Conservation (phyloP, 148 eudicot genomes). For the Chenopodium formosanum region DNA sequence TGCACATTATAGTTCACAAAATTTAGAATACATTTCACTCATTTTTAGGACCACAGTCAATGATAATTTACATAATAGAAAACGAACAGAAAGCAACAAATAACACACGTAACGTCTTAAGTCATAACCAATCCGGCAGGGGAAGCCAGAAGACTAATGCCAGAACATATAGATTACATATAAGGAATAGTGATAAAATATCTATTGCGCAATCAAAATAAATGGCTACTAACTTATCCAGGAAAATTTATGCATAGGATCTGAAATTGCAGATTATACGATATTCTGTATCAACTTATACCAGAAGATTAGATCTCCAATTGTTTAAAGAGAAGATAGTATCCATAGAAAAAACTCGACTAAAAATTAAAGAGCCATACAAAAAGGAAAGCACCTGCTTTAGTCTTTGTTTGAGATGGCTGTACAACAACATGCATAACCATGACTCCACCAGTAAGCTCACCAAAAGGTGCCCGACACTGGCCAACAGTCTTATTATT, state of each 20-base stretch:
- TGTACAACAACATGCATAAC: conserved; percentile 98
- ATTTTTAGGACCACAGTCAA: not conserved
- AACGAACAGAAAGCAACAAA: not conserved
- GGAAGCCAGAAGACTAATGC: not conserved
- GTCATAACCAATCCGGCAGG: not conserved
- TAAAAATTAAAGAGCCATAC: not conserved
- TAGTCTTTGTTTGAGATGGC: conserved; percentile 75
- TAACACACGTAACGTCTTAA: not conserved
- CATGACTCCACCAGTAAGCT: conserved; percentile 73
- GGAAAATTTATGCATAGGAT: not conserved
- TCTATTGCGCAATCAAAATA: not conserved
- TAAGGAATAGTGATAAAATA: not conserved
- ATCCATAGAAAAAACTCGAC: not conserved
- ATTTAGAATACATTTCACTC: not conserved
- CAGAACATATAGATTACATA: not conserved
- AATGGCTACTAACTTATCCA: not conserved
- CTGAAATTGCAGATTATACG: not conserved
- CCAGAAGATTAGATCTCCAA: not conserved
- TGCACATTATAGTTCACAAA: not conserved
- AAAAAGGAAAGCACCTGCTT: conserved; percentile 54
- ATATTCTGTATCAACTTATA: not conserved
- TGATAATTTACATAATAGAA: not conserved
- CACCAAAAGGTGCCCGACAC: conserved; percentile 85
- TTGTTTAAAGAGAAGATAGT: not conserved
- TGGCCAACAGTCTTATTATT: conserved; percentile 87